Evolutionary conservation across 805 yeast species (phyloP).

Genomic region (Starmerella roubikii): DNA sequence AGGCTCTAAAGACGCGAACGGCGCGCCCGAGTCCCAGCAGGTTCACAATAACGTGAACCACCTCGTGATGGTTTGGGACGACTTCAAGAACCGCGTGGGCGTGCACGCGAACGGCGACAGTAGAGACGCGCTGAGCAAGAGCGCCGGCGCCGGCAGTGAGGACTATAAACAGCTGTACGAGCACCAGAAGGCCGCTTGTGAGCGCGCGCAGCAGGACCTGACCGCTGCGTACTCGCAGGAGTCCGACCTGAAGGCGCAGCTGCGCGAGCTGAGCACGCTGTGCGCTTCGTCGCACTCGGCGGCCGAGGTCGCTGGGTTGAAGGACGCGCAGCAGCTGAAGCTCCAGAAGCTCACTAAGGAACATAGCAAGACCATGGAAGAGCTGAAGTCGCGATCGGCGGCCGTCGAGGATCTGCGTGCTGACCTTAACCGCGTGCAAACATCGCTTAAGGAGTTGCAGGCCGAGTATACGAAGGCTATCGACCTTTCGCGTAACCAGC

Average conservation of each 20-base stretch:
- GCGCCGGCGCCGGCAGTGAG: constrained; percentile 2
- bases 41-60: constrained; percentile 11
- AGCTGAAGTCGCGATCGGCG: constrained; percentile 2
- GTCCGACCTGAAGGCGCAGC: constrained; percentile 19
- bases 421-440: constrained; percentile 30
- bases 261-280: constrained; percentile 17
- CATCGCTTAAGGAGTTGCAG: constrained; percentile 35
- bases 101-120: constrained; percentile 5
- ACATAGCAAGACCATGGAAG: constrained; percentile 4
- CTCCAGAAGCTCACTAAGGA: constrained; percentile 8
- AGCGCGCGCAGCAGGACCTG: constrained; percentile 23
- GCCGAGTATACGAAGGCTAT: constrained; percentile 58
- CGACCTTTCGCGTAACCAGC: constrained; percentile 58
- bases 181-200: constrained; percentile 23
- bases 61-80: constrained; percentile 13
- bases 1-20: background rate
- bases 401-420: constrained; percentile 16
- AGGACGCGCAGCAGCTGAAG: constrained; percentile 1
- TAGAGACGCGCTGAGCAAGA: background rate
- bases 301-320: constrained; percentile 18
- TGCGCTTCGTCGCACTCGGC: constrained; percentile 18
- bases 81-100: constrained; percentile 2
- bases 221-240: constrained; percentile 21
- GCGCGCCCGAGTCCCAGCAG: constrained; percentile 5
- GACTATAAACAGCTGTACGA: constrained; percentile 20